Conservation (phyloP, 2,329 filamentous ascomycete species). For the Arthrobotrys sphaeroides region DNA sequence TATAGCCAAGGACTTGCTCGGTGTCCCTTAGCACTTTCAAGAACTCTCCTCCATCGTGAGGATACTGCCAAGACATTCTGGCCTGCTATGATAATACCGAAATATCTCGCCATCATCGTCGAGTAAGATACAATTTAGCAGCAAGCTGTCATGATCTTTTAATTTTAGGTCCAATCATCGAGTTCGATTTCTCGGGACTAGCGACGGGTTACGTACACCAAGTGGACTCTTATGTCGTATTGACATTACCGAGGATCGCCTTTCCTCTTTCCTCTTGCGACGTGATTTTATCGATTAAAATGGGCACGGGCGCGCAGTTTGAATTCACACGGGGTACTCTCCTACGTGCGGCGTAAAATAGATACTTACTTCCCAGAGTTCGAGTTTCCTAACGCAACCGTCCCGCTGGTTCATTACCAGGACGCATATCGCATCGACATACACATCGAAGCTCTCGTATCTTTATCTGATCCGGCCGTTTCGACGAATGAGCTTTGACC, state of each 20-base stretch:
- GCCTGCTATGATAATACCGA: neutral
- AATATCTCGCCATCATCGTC: neutral
- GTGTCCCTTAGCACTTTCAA: neutral
- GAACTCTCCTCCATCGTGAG: slow-evolving; percentile 2
- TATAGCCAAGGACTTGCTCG: slow-evolving; percentile 11
- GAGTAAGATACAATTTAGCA: neutral
- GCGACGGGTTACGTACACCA: slow-evolving; percentile 17
- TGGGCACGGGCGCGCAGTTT: neutral
- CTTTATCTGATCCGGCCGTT: slow-evolving; percentile 25
- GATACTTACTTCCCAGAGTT: neutral
- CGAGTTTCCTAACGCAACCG: slow-evolving; percentile 33
- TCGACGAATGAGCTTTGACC: neutral
- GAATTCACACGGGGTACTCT: too few relatives aligned
- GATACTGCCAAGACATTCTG: neutral
- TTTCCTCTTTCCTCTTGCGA: slow-evolving; percentile 22
- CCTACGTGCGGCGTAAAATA: too few relatives aligned
- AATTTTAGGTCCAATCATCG: neutral
- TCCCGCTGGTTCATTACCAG: neutral
- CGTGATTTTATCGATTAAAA: slow-evolving; percentile 10
- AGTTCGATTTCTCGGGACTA: neutral
- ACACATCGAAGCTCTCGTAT: neutral
- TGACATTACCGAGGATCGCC: slow-evolving; percentile 14
- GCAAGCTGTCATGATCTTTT: slow-evolving; percentile 3
- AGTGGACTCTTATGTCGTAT: neutral
- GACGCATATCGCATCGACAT: slow-evolving; percentile 24